A percentile compares a stretch with the other conserved stretches of the same genome.
These are phyloP conservation scores for Azolla pinnata DNA, from an alignment of 75 land plant genomes.

Conservation along the genomic window DNA sequence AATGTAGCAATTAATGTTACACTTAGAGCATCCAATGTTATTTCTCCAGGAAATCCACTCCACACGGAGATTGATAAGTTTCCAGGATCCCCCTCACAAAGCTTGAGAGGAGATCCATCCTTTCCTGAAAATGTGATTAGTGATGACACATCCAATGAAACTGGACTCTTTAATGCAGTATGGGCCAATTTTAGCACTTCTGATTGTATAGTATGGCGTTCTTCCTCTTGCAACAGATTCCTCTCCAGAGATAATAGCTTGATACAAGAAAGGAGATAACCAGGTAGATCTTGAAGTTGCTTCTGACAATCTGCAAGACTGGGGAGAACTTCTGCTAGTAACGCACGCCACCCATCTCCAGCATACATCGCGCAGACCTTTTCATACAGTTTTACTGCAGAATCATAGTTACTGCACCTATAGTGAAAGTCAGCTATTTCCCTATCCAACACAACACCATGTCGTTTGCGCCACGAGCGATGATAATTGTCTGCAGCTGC, in stretches of 20 bases:
- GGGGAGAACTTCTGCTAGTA: slow-evolving; percentile 88
- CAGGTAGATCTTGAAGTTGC: slow-evolving; percentile 72
- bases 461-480: slow-evolving; percentile 95
- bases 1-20: slow-evolving; percentile 62
- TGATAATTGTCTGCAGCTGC: slow-evolving; percentile 97
- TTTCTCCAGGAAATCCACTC: slow-evolving; percentile 97
- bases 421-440: slow-evolving; percentile 73
- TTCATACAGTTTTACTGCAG: slow-evolving; percentile 92
- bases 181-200: slow-evolving; percentile 85
- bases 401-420: slow-evolving; percentile 63
- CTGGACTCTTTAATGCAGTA: slow-evolving; percentile 76
- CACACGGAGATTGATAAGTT: slow-evolving; percentile 67
- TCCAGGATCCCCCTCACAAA: slow-evolving; percentile 95
- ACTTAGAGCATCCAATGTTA: slow-evolving; percentile 71
- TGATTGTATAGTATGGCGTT: slow-evolving; percentile 73
- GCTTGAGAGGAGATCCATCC: slow-evolving; percentile 75
- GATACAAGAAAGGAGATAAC: slow-evolving; percentile 88
- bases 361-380: slow-evolving; percentile 95
- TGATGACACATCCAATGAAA: slow-evolving; percentile 87
- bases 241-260: slow-evolving; percentile 74
- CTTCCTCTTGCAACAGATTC: slow-evolving; percentile 48
- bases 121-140: slow-evolving; percentile 88
- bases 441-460: slow-evolving; percentile 97
- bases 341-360: slow-evolving; percentile 91
- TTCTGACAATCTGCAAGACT: slow-evolving; percentile 91